A percentile compares a stretch with the other conserved stretches of the same genome.
phyloP scores from a whole-genome alignment of 176 grass and related monocot genomes.

The Hyparrhenia diplandra region DNA sequence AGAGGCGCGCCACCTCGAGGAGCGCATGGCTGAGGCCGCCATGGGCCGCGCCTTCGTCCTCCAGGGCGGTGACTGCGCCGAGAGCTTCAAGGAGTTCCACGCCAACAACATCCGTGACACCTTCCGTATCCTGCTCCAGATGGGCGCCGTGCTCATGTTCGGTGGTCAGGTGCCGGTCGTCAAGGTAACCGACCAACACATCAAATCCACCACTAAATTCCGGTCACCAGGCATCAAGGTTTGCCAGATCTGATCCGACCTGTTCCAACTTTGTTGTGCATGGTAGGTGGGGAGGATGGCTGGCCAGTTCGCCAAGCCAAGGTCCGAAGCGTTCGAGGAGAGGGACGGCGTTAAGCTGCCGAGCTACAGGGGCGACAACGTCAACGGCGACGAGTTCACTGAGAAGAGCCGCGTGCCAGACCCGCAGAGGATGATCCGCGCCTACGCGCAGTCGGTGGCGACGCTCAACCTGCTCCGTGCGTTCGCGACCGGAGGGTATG shows the following conservation, averaged over 20 bases:
- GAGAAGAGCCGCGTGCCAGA: conserved; percentile 76
- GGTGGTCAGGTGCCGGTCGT: conserved; percentile 87
- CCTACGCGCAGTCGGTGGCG: conserved; percentile 73
- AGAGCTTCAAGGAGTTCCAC: conserved; percentile 99
- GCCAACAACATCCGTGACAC: conserved; percentile 97
- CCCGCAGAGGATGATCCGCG: conserved; percentile 84
- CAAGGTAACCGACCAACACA: conserved; percentile 48
- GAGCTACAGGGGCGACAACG: conserved; percentile 96
- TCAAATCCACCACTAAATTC: background rate
- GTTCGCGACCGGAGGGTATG: conserved; percentile 91
- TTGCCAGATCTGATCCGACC: conserved; percentile 42
- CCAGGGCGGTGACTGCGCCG: conserved; percentile 92
- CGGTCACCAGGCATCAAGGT: background rate
- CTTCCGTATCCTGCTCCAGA: conserved; percentile 95
- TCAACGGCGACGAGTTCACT: conserved; percentile 73
- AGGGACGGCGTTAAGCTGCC: conserved; percentile 83
- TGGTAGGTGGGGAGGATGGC: conserved; percentile 89
- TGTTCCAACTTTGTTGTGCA: background rate
- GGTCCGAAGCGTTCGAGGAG: conserved; percentile 72
- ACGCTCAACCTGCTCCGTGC: conserved; percentile 91
- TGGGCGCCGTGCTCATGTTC: conserved; percentile 98
- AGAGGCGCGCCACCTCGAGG: conserved; percentile 84
- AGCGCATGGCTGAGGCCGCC: conserved; percentile 81
- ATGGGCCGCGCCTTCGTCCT: conserved; percentile 85
- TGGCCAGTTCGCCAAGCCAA: conserved; percentile 93